Evolutionary conservation across 106 monocot genomes (phyloP).

Genomic region (Platanthera zijinensis): DNA sequence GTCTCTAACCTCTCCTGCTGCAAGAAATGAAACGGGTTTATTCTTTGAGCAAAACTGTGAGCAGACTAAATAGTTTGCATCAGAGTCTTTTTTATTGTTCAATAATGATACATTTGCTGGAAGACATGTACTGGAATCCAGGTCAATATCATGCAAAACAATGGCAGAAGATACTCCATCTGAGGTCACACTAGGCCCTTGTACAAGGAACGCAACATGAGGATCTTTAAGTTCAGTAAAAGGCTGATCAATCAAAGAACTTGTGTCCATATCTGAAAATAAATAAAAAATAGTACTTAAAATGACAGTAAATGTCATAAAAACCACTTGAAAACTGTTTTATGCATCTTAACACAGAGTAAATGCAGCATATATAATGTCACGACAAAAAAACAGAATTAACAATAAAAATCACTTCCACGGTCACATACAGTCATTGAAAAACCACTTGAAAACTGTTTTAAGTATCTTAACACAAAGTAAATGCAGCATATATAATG

Average conservation of each 20-base stretch:
- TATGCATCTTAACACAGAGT: neutral
- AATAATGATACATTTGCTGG: neutral
- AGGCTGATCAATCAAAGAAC: constrained; percentile 29
- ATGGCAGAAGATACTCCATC: constrained; percentile 27
- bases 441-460: neutral
- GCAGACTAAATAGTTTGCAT: constrained; percentile 32
- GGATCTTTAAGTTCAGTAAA: constrained; percentile 62
- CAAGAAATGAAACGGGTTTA: constrained; percentile 18
- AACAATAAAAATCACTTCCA: neutral
- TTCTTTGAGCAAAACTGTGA: constrained; percentile 46
- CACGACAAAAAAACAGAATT: neutral
- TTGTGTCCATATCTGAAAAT: constrained; percentile 39
- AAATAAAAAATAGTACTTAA: neutral
- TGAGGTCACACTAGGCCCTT: constrained; percentile 25
- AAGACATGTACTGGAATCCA: constrained; percentile 17
- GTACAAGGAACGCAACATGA: constrained; percentile 52
- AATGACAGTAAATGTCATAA: neutral
- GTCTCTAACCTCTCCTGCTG: constrained; percentile 40
- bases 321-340: neutral
- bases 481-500: neutral
- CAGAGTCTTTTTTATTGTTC: constrained; percentile 5
- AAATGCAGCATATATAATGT: neutral
- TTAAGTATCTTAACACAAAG: neutral
- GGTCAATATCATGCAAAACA: constrained; percentile 54
- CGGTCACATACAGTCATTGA: neutral